Base-by-base conservation (phyloP, 2,329 filamentous ascomycete genomes). In the Cladosporium oxysporum region DNA sequence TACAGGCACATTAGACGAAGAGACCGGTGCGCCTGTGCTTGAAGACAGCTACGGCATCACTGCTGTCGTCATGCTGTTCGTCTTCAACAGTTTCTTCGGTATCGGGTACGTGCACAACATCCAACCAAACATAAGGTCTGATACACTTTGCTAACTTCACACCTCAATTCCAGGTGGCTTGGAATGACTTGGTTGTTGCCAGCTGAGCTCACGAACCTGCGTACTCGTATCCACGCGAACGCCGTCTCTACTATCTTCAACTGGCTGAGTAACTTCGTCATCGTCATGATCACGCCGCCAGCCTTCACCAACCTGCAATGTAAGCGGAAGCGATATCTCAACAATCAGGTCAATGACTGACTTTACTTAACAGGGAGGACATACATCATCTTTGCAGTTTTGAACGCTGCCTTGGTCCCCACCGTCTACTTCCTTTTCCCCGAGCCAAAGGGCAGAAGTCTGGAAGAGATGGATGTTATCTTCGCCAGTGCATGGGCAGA, bases 341-440 rank as follows among this genome's bases (percentile, higher is more conserved):
- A 4, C n/a, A 21, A 21, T 5, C 7, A 47, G 8, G 5, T 10
- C n/a, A 21, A 21, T 12, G 3, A 21, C 41, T 47, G 41, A 47
- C 10, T 47, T 21, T 23, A n/a, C n/a, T 47, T 10, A 21, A 47
- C 58, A 31, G 62, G 50, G 49, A 57, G 58, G n/a, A 67, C 66
- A 7, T 66, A 66, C 53, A 67, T 66, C 35, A 62, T 65, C 57
- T 65, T 65, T 23, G 55, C 50, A 50, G 82, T 79, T 7, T 83
- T 84, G 70, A 84, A 83, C 67, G 76, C 83, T 70, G 76, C 77
- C 16, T 23, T 66, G 31, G 55, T 69, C 23, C 66, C 66, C 16
- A 58, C 49, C 37, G 59, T 66, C 47, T 69, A 63, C 53, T 67
- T 67, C 62, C 62, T 67, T 33, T 66, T 66, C 60, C 66, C 66